These are phyloP conservation scores for Paraphaeosphaeria minitans DNA, from an alignment of 2,329 filamentous ascomycete species.

Conservation along the genomic window DNA sequence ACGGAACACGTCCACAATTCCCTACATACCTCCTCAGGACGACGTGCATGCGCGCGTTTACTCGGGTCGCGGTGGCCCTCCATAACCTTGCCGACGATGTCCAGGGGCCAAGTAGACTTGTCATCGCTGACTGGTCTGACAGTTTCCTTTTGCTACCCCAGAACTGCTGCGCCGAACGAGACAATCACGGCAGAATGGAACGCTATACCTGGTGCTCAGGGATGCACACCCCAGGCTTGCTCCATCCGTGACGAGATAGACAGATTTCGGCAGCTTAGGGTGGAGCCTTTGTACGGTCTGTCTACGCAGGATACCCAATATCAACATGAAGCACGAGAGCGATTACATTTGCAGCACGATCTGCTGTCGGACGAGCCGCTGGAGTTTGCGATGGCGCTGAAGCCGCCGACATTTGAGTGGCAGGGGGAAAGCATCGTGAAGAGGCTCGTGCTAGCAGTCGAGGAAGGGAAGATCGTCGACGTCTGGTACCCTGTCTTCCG, in stretches of 20 bases:
- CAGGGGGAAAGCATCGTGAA: conserved; percentile 45
- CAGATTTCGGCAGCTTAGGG: conserved; percentile 36
- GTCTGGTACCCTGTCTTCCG: conserved; percentile 54
- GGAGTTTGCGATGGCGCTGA: conserved; percentile 40
- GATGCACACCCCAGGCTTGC: conserved; percentile 53
- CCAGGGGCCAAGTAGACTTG: conserved; percentile 33
- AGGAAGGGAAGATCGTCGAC: conserved; percentile 48
- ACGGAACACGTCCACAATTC: conserved; percentile 8
- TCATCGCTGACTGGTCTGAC: conserved; percentile 45
- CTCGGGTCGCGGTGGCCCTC: conserved; percentile 30
- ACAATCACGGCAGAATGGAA: conserved; percentile 50
- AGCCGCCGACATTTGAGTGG: conserved; percentile 50
- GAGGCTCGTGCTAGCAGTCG: conserved; percentile 46
- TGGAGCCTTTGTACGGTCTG: conserved; percentile 25
- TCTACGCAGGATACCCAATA: conserved; percentile 50
- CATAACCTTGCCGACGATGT: conserved; percentile 42
- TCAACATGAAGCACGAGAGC: conserved; percentile 46
- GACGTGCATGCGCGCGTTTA: conserved; percentile 50
- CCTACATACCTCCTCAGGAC: conserved; percentile 47
- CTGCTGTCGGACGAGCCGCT: conserved; percentile 49
- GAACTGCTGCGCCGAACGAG: conserved; percentile 48
- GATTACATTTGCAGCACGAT: conserved; percentile 49
- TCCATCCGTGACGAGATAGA: conserved; percentile 47
- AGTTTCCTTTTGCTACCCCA: conserved; percentile 52
- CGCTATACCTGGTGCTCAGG: conserved; percentile 50